Conservation (phyloP, 2,329 filamentous ascomycete genomes). For the Moelleriella libera region DNA sequence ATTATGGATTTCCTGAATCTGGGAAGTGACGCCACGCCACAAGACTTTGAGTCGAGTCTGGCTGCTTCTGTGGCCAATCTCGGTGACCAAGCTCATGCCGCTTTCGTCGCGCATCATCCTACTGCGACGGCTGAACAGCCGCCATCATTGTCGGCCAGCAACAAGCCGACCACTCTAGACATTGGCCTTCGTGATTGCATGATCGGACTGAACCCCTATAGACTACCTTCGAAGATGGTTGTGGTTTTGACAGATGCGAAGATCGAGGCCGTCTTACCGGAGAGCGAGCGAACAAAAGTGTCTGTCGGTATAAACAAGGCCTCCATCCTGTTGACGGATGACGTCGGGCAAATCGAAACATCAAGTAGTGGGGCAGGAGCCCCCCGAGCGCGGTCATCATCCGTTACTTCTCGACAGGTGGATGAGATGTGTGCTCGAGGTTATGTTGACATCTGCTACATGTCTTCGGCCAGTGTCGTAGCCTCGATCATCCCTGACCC, state of each 20-base stretch:
- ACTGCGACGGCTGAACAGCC: background rate
- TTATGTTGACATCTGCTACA: slow-evolving; percentile 75
- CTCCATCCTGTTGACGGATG: slow-evolving; percentile 71
- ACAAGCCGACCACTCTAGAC: slow-evolving; percentile 53
- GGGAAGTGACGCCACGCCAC: slow-evolving; percentile 48
- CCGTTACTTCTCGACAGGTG: slow-evolving; percentile 34
- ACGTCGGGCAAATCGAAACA: slow-evolving; percentile 30
- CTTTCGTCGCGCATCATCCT: slow-evolving; percentile 17
- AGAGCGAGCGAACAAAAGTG: slow-evolving; percentile 48
- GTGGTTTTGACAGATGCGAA: slow-evolving; percentile 68
- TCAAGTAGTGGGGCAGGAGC: slow-evolving; percentile 4
- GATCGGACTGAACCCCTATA: slow-evolving; percentile 71
- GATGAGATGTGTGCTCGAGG: slow-evolving; percentile 48
- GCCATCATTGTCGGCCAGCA: slow-evolving; percentile 11
- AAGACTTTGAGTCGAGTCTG: slow-evolving; percentile 63
- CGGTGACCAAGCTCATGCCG: slow-evolving; percentile 46
- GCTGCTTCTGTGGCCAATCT: slow-evolving; percentile 69
- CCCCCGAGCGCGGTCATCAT: slow-evolving; percentile 13
- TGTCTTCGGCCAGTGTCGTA: slow-evolving; percentile 63
- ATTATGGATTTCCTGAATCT: slow-evolving; percentile 68
- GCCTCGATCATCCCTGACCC: slow-evolving; percentile 42
- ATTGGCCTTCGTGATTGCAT: slow-evolving; percentile 70
- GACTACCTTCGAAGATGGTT: slow-evolving; percentile 59
- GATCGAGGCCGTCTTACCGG: slow-evolving; percentile 52
- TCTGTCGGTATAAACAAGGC: slow-evolving; percentile 62